Evolutionary conservation across 73 alveolate species (phyloP), one percentile per base, ranked within the genome.

Genomic region (Breviolum minutum): DNA sequence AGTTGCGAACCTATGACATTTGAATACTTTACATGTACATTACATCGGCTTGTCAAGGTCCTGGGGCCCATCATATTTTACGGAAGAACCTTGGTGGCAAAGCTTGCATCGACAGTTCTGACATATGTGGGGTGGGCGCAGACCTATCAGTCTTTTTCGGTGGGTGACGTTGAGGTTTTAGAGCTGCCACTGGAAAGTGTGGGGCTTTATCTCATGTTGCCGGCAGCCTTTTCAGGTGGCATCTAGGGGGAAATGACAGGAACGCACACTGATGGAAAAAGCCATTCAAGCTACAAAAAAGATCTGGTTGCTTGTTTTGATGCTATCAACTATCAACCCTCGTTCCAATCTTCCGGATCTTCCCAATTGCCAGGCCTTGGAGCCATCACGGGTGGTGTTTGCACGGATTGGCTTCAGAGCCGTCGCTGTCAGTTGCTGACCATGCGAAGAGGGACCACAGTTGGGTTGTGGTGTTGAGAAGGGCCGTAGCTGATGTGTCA

Each of bases 121-220:
- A 68, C 24, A 22, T 14, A 14, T 22, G 17, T 68, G 77, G 77
- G 7, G 29, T 29, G 64, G 68, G 40, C 29, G 27, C 19, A 11
- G 17, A 64, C 40, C 11, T 10, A 7, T 13, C 32, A 77, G 13
- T 77, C 64, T 22, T 73, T 8, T 73, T 73, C n/a, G 83, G 61
- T 17, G 60, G 48, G 60, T 11, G 27, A 73, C 83, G 0, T 20
- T 16, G 54, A 90, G 96, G 96, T 90, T 62, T 80, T 90, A 87
- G 87, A 90, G 87, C 76, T 90, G 87, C 96, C 96, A 16, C 74
- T 90, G 22, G 96, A 90, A 32, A 90, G 96, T 54, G 96, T 90
- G 84, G 96, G 96, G 86, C 96, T 90, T 32, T 90, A 90, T 63
- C 96, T 90, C 96, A 90, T 90, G 96, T 74, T 90, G 77, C 96